Base-by-base conservation (phyloP, 2,329 filamentous ascomycete species). In the Thielaviopsis musarum region DNA sequence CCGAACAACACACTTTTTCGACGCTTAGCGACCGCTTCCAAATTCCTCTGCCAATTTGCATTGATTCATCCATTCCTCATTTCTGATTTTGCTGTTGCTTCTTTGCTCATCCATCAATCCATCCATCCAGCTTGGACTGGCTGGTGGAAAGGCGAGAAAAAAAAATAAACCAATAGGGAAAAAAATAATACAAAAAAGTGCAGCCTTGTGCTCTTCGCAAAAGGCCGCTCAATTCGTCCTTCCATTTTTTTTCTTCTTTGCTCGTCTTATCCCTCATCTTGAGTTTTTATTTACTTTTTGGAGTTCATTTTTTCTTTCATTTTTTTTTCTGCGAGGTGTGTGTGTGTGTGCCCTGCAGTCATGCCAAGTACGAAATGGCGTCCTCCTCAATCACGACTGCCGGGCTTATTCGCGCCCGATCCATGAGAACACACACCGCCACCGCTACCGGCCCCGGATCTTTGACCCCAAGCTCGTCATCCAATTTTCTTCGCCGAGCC, bases 331-430 rank as follows among this genome's bases (percentile, higher is more conserved):
- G 38, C 38, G 38, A 45, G 38, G 38, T 45, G 38, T 60, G 19
- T 15, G n/a, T 60, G 19, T 22, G n/a, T 49, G 24, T 54, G 52
- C 26, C 17, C 26, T 24, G 34, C 28, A 57, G 59, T 54, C 59
- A 60, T 60, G 59, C 59, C 19, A 52, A 57, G 4, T n/a, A 17
- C 54, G 45, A 28, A 56, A 60, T 60, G 59, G 48, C 54, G 21
- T 34, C 54, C n/a, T 56, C 59, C 19, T 53, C 59, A 54, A 53
- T 49, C 22, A 57, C 54, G 21, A 53, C 59, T 26, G 34, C 54
- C 28, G 49, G 59, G 45, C 51, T 57, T 57, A 26, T 56, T 54
- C 59, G 54, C 30, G 57, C 59, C 49, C 59, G 59, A 57, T 53
- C 59, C 54, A 22, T 60, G 51, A 60, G 54, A 60, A 22, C 54